Percentiles rank a stretch among this genome's conserved stretches.
Conservation (phyloP, 2,329 filamentous ascomycete species). For the Curvularia sp. region DNA sequence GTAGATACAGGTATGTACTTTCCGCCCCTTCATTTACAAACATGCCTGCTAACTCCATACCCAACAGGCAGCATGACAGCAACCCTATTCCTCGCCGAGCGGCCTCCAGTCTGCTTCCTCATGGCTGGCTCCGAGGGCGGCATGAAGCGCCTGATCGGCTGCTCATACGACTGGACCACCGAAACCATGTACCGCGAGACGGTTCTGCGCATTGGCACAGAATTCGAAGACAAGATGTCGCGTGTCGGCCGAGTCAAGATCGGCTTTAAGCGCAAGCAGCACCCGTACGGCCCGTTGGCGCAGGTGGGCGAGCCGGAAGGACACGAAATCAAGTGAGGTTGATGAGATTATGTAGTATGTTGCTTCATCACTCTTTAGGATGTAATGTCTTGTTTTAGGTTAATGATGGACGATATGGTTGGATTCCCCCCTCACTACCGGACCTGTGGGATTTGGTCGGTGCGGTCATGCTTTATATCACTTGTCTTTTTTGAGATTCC, state of each 20-base stretch:
- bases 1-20: conserved; percentile 44
- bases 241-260: conserved; percentile 44
- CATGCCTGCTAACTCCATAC: neutral
- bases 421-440: neutral
- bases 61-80: conserved; percentile 53
- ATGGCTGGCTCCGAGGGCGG: conserved; percentile 56
- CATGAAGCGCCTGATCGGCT: conserved; percentile 56
- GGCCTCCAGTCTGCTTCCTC: conserved; percentile 54
- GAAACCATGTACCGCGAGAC: conserved; percentile 54
- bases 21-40: neutral
- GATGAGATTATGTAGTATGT: neutral
- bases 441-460: neutral
- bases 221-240: conserved; percentile 48
- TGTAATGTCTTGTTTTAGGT: too few species aligned
- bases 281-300: conserved; percentile 42
- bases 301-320: conserved; percentile 36
- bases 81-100: conserved; percentile 50
- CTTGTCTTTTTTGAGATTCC: neutral
- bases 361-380: too few species aligned
- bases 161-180: conserved; percentile 56
- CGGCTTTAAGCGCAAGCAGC: conserved; percentile 36
- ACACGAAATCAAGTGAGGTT: conserved; percentile 10
- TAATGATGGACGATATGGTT: neutral
- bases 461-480: neutral
- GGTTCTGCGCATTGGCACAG: conserved; percentile 54